phyloP scores from a whole-genome alignment of 176 grass and related monocot genomes.

The Coix lacrymajobi region DNA sequence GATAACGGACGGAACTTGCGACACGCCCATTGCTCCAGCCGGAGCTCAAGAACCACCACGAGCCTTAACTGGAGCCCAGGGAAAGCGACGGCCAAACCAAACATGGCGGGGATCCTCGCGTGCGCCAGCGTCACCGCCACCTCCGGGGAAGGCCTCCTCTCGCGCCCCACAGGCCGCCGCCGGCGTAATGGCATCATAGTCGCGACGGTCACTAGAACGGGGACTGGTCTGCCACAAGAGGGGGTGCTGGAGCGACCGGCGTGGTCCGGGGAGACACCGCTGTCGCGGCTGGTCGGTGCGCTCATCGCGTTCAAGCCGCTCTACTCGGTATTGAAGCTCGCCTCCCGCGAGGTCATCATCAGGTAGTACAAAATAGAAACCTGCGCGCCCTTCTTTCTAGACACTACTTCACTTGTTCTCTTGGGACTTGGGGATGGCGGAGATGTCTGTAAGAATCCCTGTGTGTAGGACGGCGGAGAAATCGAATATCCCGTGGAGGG shows the following conservation, averaged over 20 bases:
- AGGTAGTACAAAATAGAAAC: slow-evolving; percentile 23
- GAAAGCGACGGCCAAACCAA: not conserved
- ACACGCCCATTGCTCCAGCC: not conserved
- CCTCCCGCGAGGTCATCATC: slow-evolving; percentile 68
- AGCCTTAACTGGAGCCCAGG: not conserved
- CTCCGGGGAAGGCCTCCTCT: not conserved
- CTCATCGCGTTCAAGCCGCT: slow-evolving; percentile 84
- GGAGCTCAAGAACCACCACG: not conserved
- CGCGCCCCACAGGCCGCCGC: not conserved
- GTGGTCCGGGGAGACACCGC: slow-evolving; percentile 69
- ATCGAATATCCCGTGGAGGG: slow-evolving; percentile 69
- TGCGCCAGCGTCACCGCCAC: slow-evolving; percentile 10
- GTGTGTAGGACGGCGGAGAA: slow-evolving; percentile 71
- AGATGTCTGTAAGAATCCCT: not conserved
- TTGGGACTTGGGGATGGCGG: not conserved
- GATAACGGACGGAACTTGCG: not conserved
- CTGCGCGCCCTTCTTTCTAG: not conserved
- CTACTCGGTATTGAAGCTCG: slow-evolving; percentile 81
- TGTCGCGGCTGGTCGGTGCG: slow-evolving; percentile 60
- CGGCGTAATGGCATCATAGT: not conserved
- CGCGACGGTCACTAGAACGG: slow-evolving; percentile 13
- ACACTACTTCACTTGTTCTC: not conserved
- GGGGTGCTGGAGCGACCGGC: slow-evolving; percentile 53
- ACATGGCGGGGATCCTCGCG: slow-evolving; percentile 10
- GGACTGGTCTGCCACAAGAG: slow-evolving; percentile 32